phyloP scores from a whole-genome alignment of 2,329 filamentous ascomycete genomes.

The Alternaria longipes region DNA sequence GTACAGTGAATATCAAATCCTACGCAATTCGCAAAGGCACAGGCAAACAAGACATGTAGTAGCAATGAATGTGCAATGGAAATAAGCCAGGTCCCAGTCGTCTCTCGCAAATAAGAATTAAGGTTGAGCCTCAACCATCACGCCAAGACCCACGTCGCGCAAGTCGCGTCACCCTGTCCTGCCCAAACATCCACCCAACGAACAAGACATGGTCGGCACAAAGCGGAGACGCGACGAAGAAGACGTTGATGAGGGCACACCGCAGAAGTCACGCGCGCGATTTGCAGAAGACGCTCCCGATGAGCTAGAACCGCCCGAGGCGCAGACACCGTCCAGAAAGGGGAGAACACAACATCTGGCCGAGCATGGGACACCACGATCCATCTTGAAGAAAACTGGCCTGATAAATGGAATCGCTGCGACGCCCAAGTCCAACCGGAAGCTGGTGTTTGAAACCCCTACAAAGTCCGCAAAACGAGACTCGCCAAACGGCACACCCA shows the following conservation, averaged over 20 bases:
- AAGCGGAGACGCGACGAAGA: slow-evolving; percentile 44
- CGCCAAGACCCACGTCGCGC: slow-evolving; percentile 29
- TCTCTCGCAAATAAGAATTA: not conserved
- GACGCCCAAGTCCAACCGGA: slow-evolving; percentile 57
- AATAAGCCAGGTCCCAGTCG: not conserved
- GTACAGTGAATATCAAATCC: not conserved
- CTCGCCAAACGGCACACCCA: slow-evolving; percentile 63
- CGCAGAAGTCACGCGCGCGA: slow-evolving; percentile 40
- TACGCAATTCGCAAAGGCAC: not conserved
- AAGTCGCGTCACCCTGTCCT: slow-evolving; percentile 32
- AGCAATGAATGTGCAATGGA: not conserved
- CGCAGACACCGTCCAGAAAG: slow-evolving; percentile 44
- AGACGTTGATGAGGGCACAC: slow-evolving; percentile 32
- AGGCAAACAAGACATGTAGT: not conserved
- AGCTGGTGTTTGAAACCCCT: slow-evolving; percentile 58
- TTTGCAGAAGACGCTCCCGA: slow-evolving; percentile 23
- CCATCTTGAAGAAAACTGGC: slow-evolving; percentile 46
- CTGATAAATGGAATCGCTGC: slow-evolving; percentile 31
- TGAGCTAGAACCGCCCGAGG: slow-evolving; percentile 33
- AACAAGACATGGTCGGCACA: slow-evolving; percentile 39
- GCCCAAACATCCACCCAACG: slow-evolving; percentile 14
- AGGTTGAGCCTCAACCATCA: slow-evolving; percentile 5
- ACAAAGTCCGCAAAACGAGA: slow-evolving; percentile 49
- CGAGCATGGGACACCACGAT: slow-evolving; percentile 44
- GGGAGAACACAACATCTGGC: slow-evolving; percentile 29